Base-by-base conservation (phyloP, 1,284 basidiomycete genomes). In the Bjerkandera adusta region DNA sequence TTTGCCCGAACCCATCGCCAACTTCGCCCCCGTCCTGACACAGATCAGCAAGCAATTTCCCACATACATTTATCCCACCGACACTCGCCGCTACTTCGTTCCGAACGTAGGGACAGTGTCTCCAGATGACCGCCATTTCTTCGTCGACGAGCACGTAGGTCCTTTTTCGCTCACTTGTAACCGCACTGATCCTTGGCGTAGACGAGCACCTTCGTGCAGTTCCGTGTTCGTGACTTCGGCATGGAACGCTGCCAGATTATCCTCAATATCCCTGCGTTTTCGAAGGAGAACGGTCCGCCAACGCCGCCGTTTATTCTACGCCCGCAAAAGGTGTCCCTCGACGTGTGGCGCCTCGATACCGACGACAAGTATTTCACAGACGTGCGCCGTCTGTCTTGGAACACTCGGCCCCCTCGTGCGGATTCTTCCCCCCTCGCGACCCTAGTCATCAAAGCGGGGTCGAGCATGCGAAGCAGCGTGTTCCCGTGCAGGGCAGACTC, bases 231-330 rank as follows among this genome's bases (percentile, higher is more conserved):
- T 33, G 60, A 62, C 48, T 62, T 48, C 30, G 58, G 60, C 13
- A 62, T 62, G 60, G 60, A 62, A 33, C 48, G 50, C n/a, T 60
- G 60, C 45, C 54, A 54, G 39, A 48, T 62, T 32, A 56, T 57
- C 29, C 30, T 60, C 36, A 56, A 53, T 11, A 51, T 62, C 16
- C 58, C 58, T 16, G 10, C 20, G 7, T 3, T n/a, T n/a, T 5
- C 7, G 36, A 25, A 5, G 15, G 36, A 6, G 21, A 26, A 38
- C 15, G 21, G 10, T 8, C n/a, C n/a, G n/a, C n/a, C n/a, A n/a
- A 38, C 36, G 6, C 7, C 11, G 8, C 7, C 8, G 7, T 7
- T 35, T 16, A 26, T 11, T 11, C n/a, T n/a, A n/a, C 7, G 10
- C 4, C n/a, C n/a, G n/a, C n/a, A n/a, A n/a, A n/a, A n/a, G n/a